Conservation (phyloP, 2,329 filamentous ascomycete species). For the Dactylellina haptotyla region DNA sequence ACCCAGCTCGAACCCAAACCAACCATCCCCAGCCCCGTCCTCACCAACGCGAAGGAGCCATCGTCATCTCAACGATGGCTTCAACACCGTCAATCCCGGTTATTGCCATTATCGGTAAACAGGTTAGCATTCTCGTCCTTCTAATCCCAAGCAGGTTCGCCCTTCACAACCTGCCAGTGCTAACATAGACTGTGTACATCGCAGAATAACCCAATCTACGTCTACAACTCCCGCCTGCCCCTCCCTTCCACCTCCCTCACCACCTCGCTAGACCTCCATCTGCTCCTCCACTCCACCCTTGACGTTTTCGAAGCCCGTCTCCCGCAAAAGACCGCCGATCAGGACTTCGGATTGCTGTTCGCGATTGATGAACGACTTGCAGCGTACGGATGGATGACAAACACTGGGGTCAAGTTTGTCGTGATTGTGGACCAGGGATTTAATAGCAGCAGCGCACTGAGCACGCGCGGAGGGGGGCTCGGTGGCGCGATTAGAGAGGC, state of each 20-base stretch:
- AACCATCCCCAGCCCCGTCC: slow-evolving; percentile 1
- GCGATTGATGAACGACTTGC: slow-evolving; percentile 92
- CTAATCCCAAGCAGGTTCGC: neutral
- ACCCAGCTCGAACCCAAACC: neutral
- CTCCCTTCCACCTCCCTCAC: slow-evolving; percentile 64
- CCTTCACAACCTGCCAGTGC: slow-evolving; percentile 15
- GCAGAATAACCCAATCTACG: slow-evolving; percentile 95
- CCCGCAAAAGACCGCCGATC: slow-evolving; percentile 74
- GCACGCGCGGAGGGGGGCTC: slow-evolving; percentile 60
- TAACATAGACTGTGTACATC: slow-evolving; percentile 10
- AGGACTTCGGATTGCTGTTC: slow-evolving; percentile 90
- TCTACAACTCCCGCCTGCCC: slow-evolving; percentile 85
- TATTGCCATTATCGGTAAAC: slow-evolving; percentile 91
- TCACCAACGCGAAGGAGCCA: too few species aligned
- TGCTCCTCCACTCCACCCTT: slow-evolving; percentile 88
- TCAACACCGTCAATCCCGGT: slow-evolving; percentile 84
- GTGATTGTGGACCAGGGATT: slow-evolving; percentile 92
- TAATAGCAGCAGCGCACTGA: slow-evolving; percentile 60
- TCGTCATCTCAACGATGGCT: slow-evolving; percentile 67
- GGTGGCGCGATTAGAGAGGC: slow-evolving; percentile 79
- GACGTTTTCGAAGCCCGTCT: slow-evolving; percentile 88
- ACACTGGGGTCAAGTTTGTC: slow-evolving; percentile 90
- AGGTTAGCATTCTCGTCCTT: slow-evolving; percentile 69
- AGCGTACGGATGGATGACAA: slow-evolving; percentile 95
- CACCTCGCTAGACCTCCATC: slow-evolving; percentile 83